These are phyloP conservation scores for Lachnellula suecica DNA, from an alignment of 2,329 filamentous ascomycete species.

Conservation along the genomic window DNA sequence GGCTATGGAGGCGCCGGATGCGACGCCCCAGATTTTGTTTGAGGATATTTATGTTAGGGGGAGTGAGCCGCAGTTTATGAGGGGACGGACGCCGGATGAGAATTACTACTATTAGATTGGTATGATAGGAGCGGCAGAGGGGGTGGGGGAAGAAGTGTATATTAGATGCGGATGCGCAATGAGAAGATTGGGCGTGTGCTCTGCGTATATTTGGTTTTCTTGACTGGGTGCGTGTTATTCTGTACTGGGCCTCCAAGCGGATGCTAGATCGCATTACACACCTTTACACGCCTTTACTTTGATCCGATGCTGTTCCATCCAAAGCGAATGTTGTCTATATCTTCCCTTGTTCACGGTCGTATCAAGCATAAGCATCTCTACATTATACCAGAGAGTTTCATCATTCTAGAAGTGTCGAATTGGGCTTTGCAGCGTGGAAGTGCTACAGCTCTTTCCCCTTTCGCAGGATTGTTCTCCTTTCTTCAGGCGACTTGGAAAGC, in stretches of 20 bases:
- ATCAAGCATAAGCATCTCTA: background rate
- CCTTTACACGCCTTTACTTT: background rate
- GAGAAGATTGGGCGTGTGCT: no score
- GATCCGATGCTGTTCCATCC: background rate
- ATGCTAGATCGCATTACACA: no score
- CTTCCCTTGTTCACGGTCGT: background rate
- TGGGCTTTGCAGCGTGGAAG: no score
- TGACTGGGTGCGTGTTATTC: background rate
- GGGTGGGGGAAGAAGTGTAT: background rate
- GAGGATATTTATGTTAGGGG: constrained; percentile 96
- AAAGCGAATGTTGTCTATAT: no score
- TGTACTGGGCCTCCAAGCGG: background rate
- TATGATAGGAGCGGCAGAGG: background rate
- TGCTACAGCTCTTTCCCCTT: no score
- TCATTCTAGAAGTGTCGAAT: no score
- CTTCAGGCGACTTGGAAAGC: no score
- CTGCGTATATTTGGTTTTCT: background rate
- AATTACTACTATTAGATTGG: constrained; percentile 64
- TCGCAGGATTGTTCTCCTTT: no score
- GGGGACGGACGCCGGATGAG: constrained; percentile 87
- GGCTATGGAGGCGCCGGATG: constrained; percentile 78
- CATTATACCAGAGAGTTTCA: background rate
- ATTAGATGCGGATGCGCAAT: no score
- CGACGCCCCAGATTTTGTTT: constrained; percentile 79
- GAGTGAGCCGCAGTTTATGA: constrained; percentile 82